These are phyloP conservation scores for Aspergillus ochraceus DNA, from an alignment of 2,329 filamentous ascomycete genomes.

Conservation along the genomic window DNA sequence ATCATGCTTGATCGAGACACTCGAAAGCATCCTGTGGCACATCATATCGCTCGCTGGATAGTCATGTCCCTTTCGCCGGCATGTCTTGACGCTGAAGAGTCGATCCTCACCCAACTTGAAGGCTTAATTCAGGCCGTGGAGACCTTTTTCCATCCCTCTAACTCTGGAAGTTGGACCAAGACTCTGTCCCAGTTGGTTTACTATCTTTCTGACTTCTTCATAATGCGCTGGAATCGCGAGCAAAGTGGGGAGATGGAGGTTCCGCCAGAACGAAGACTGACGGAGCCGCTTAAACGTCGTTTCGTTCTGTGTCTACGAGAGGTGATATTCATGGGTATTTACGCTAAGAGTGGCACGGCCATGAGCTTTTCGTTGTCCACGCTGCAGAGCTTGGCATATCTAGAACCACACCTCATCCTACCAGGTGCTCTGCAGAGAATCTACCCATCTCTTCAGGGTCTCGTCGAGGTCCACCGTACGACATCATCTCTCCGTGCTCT, in stretches of 20 bases:
- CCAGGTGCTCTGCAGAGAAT: constrained; percentile 93
- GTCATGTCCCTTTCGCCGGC: constrained; percentile 88
- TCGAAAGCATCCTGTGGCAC: constrained; percentile 87
- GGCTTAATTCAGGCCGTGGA: constrained; percentile 92
- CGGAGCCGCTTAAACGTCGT: constrained; percentile 75
- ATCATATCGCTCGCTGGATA: constrained; percentile 90
- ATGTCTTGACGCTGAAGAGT: constrained; percentile 74
- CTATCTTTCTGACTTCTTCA: constrained; percentile 92
- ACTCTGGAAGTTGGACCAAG: constrained; percentile 88
- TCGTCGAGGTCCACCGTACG: constrained; percentile 95
- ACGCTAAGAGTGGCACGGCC: constrained; percentile 88
- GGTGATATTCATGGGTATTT: constrained; percentile 97
- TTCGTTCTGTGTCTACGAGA: constrained; percentile 89
- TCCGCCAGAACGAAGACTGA: constrained; percentile 76
- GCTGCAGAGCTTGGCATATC: constrained; percentile 81
- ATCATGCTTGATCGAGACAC: constrained; percentile 88
- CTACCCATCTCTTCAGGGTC: constrained; percentile 92
- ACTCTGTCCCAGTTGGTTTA: constrained; percentile 87
- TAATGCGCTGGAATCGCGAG: constrained; percentile 96
- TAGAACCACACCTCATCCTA: constrained; percentile 88
- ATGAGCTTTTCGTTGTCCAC: constrained; percentile 91
- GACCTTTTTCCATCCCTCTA: constrained; percentile 98
- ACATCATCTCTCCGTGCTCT: constrained; percentile 89
- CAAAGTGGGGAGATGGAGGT: constrained; percentile 88
- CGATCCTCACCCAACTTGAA: constrained; percentile 80